Base-by-base conservation (phyloP, 1,139 yeast genomes). In the Chernovozyma sophiae-reginae region DNA sequence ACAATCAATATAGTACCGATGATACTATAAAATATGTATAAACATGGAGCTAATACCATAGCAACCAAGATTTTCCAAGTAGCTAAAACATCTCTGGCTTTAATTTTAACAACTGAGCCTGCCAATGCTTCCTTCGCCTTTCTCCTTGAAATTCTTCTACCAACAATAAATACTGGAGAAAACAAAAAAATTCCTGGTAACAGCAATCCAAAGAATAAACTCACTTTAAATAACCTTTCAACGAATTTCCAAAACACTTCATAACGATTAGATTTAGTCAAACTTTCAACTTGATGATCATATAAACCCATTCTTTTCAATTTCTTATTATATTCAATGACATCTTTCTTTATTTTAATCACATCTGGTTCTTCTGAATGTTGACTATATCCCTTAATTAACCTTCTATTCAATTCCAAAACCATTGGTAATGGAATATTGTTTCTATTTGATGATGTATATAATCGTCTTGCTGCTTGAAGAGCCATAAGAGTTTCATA, bases 51-150 rank as follows among this genome's bases (percentile, higher is more conserved):
- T 31, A 68, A 49, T 1, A 62, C 70, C 40, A 69, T 51, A 0
- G 74, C 74, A 18, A 69, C 74, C 30, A 69, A 47, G 6, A 68
- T 68, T 44, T 69, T 69, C 75, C 75, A 70, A 3, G 74, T 65
- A 10, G 72, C 70, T 32, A 70, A 47, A 13, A 70, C 76, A 49
- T 70, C 76, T 17, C 57, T 63, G 14, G 74, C 76, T 43, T 65
- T 63, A 39, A 70, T 61, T 41, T 70, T 70, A 12, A 70, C 76
- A 15, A 62, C 59, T 10, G 72, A 65, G 4, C 60, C 62, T 3
- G 66, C 72, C 38, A 70, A 53, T 3, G 75, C 76, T 41, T 64
- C 60, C 32, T 56, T 53, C 23, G 72, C 73, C 47, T 68, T 70
- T 28, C 48, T 44, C 20, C 47, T 57, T 5, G 72, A 64, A 28